Evolutionary conservation across 2,329 filamentous ascomycete species (phyloP).

Genomic region (Pseudogymnoascus destructans): DNA sequence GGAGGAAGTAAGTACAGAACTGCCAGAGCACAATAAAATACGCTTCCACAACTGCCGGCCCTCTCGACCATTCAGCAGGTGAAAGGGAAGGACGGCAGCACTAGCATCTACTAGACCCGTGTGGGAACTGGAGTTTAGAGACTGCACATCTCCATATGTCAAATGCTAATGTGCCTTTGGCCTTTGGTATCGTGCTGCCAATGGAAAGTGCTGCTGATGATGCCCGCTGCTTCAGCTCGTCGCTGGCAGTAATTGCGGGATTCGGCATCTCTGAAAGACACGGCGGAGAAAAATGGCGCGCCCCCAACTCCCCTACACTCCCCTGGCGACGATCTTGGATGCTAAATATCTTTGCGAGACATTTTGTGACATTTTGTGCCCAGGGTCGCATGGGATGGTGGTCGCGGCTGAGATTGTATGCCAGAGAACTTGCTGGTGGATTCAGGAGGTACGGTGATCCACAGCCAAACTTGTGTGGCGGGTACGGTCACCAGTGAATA

Average conservation of each 20-base stretch:
- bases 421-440: too few relatives aligned
- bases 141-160: background rate
- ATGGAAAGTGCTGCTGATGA: background rate
- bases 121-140: background rate
- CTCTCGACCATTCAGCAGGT: background rate
- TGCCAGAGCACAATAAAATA: background rate
- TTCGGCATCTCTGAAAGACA: background rate
- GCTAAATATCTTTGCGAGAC: background rate
- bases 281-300: background rate
- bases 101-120: too few relatives aligned
- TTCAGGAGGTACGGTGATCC: too few relatives aligned
- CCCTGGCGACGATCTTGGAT: slow-evolving; percentile 3
- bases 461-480: too few relatives aligned
- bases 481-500: too few relatives aligned
- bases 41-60: background rate
- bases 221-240: background rate
- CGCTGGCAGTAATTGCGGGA: background rate
- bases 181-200: background rate
- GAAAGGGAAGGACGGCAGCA: background rate
- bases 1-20: background rate
- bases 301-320: slow-evolving; percentile 4
- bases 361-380: too few relatives aligned
- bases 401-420: background rate
- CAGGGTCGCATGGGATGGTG: background rate
- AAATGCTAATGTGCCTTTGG: background rate